Conservation (phyloP, 371 early-diverging fungal genomes). For the Mortierella sp. region DNA sequence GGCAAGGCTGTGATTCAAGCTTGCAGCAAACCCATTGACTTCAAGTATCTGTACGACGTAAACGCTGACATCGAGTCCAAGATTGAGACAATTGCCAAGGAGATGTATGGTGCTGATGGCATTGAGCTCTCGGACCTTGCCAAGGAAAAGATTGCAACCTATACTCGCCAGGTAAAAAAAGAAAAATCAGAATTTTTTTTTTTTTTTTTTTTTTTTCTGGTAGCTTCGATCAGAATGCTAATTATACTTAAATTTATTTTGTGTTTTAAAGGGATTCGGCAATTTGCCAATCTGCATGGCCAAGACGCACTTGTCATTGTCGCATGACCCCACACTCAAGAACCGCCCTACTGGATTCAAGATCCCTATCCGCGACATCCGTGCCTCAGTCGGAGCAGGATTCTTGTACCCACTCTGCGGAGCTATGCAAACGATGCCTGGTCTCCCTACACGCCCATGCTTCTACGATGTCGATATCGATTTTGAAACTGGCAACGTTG, state of each 20-base stretch:
- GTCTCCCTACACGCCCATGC: conserved; percentile 96
- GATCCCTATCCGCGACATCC: conserved; percentile 94
- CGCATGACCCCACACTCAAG: conserved; percentile 92
- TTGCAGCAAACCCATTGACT: conserved; percentile 70
- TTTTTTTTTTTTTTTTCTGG: not conserved
- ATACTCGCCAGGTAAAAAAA: conserved; percentile 71
- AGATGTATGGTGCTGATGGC: conserved; percentile 95
- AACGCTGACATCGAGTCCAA: conserved; percentile 84
- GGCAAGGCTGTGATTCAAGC: conserved; percentile 88
- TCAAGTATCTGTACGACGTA: conserved; percentile 90
- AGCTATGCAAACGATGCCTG: conserved; percentile 98
- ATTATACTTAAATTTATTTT: not conserved
- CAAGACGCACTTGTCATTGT: conserved; percentile 95
- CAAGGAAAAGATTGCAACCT: conserved; percentile 83
- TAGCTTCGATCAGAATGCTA: not conserved
- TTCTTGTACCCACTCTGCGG: conserved; percentile 97
- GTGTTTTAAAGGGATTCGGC: conserved; percentile 73
- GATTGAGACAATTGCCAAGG: conserved; percentile 91
- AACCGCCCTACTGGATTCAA: conserved; percentile 93
- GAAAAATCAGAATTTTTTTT: not conserved
- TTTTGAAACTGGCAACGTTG: conserved; percentile 82
- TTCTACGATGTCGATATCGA: conserved; percentile 97
- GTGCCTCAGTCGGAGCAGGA: conserved; percentile 95
- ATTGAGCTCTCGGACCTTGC: conserved; percentile 88
- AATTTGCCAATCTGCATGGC: conserved; percentile 97